phyloP scores from a whole-genome alignment of 441 rosid species.

The Bocquillonia castaneifolia region DNA sequence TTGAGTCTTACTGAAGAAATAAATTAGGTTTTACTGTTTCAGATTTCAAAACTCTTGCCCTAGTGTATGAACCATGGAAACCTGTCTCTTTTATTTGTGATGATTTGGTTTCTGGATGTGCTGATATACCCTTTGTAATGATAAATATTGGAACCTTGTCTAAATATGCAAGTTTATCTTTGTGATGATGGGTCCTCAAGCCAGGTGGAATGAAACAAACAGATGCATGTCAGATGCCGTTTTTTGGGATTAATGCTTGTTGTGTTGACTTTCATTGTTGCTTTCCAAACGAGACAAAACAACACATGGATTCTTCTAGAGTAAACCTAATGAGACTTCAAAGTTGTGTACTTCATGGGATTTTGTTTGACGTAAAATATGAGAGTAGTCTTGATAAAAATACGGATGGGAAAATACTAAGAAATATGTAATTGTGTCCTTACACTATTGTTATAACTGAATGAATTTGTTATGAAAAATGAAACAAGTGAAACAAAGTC shows the following conservation, averaged over 20 bases:
- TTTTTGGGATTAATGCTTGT: not conserved
- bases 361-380: too few species aligned
- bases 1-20: not conserved
- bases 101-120: not conserved
- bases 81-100: not conserved
- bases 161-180: too few species aligned
- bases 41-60: not conserved
- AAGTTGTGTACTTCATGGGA: not conserved
- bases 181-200: too few species aligned
- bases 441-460: too few species aligned
- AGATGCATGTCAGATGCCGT: not conserved
- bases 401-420: not conserved
- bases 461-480: too few species aligned
- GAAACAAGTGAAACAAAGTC: not conserved
- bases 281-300: not conserved
- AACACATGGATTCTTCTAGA: not conserved
- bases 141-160: not conserved
- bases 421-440: too few species aligned
- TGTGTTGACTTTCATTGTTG: not conserved
- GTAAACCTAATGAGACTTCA: not conserved
- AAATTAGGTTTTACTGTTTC: not conserved
- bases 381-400: not conserved
- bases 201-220: too few species aligned
- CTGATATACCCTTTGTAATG: not conserved
- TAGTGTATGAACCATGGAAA: not conserved